Conservation (phyloP, 176 grass and related monocot species). For the Musa acuminata region DNA sequence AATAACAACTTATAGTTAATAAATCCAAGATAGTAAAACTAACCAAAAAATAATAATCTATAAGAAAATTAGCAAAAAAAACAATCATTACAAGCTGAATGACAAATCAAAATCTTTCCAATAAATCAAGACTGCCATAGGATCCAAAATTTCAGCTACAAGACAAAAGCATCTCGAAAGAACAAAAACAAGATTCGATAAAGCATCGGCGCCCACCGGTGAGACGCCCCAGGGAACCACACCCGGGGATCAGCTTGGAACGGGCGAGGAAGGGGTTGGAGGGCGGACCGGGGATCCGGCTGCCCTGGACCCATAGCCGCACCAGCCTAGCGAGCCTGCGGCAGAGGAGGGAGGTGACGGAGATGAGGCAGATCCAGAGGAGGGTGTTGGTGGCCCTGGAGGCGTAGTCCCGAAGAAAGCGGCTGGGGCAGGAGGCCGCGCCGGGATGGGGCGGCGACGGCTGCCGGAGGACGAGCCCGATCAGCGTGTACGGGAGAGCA, state of each 20-base stretch:
- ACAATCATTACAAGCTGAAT: background rate
- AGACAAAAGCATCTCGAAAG: background rate
- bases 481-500: too few species aligned
- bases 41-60: background rate
- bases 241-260: conserved; percentile 25
- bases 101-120: background rate
- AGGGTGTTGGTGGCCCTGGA: conserved; percentile 64
- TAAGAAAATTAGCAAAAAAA: background rate
- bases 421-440: conserved; percentile 20
- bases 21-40: background rate
- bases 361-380: conserved; percentile 59
- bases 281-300: conserved; percentile 53
- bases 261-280: conserved; percentile 17
- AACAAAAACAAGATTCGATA: background rate
- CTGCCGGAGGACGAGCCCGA: too few species aligned
- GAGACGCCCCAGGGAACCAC: conserved; percentile 46
- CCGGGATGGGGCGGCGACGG: too few species aligned
- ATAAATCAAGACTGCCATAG: background rate
- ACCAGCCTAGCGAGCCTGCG: conserved; percentile 36
- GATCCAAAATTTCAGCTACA: conserved; percentile 1
- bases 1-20: background rate
- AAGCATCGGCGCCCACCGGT: conserved; percentile 18
- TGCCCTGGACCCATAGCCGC: conserved; percentile 53
- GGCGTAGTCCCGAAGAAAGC: conserved; percentile 59
- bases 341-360: conserved; percentile 45